phyloP scores from a whole-genome alignment of 495 filamentous ascomycete genomes.

The Penicillium pulvis region DNA sequence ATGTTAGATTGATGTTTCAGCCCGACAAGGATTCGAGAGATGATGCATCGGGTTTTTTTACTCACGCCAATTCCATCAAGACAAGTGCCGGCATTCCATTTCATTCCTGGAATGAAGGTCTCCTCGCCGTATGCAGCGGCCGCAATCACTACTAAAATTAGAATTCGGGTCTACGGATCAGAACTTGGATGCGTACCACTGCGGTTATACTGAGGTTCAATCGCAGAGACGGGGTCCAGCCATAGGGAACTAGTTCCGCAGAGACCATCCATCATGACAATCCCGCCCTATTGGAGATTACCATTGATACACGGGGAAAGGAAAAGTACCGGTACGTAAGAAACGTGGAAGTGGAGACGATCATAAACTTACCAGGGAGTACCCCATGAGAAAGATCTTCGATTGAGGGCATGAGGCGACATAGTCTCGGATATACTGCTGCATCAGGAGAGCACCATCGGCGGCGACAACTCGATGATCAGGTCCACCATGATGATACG shows the following conservation, averaged over 20 bases:
- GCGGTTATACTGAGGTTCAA: conserved; percentile 22
- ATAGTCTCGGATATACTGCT: conserved; percentile 28
- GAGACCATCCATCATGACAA: conserved; percentile 32
- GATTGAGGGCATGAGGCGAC: conserved; percentile 24
- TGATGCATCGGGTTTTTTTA: neutral
- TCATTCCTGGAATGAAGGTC: conserved; percentile 24
- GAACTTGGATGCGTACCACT: conserved; percentile 13
- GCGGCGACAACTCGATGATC: conserved; percentile 22
- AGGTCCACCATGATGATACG: conserved; percentile 22
- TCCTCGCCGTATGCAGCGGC: conserved; percentile 31
- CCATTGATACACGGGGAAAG: neutral
- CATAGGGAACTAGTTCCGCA: conserved; percentile 31
- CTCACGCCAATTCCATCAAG: conserved; percentile 29
- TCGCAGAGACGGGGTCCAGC: conserved; percentile 17
- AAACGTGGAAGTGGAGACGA: neutral
- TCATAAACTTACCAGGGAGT: conserved; percentile 24
- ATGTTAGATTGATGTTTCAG: neutral
- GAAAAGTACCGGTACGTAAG: neutral
- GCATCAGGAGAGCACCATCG: conserved; percentile 26
- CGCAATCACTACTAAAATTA: conserved; percentile 20
- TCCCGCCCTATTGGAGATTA: conserved; percentile 21
- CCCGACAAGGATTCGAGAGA: neutral
- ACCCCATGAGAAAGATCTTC: conserved; percentile 29
- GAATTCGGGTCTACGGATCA: neutral
- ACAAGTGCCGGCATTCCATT: conserved; percentile 30